Evolutionary conservation across 2,329 filamentous ascomycete genomes (phyloP), one percentile per base, ranked within the genome.

Genomic region (Coniochaeta ligniaria): DNA sequence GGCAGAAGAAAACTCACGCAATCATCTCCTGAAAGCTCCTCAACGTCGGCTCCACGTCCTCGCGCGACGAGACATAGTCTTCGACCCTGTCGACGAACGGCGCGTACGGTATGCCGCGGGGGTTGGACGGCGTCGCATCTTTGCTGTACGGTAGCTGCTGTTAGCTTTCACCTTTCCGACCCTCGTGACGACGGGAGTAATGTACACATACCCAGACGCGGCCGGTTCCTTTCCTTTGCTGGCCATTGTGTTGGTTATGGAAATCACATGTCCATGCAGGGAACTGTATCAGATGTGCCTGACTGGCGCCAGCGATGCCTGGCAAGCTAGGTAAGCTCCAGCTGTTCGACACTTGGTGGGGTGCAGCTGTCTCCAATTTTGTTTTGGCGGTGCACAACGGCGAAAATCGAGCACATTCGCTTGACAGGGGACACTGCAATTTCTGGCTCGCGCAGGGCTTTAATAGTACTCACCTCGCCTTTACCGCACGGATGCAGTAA

Each of bases 11-110:
- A 55, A 77, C 83, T 75, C 82, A 95, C 90, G 90, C 91, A 66
- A 96, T 96, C 91, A 96, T 95, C 79, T 96, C 91, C 72, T 94
- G 91, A 73, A 96, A 96, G 73, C 83, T 92, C 71, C 89, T 87
- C 70, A 96, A 80, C 17, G 90, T 93, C 54, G 83, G 80, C 72
- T 96, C 91, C 67, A 95, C 91, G 70, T 96, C 90, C 41, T 85
- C 85, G 60, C 90, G 84, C 47, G 89, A 86, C 52, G 89, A 80
- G 61, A 95, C 88, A 79, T 94, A 96, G 77, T 96, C 91, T 74
- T 96, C 91, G 64, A 95, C 90, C 68, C 88, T 90, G 75, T 95
- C 90, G 71, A 95, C 90, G 73, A 95, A 95, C 6, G 91, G 91
- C 65, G 91, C 91, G 70, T 84, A 85, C 26, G 91, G 91, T 63